Evolutionary conservation across 257 asterid genomes (phyloP).

Genomic region (Lithospermum erythrorhizon): DNA sequence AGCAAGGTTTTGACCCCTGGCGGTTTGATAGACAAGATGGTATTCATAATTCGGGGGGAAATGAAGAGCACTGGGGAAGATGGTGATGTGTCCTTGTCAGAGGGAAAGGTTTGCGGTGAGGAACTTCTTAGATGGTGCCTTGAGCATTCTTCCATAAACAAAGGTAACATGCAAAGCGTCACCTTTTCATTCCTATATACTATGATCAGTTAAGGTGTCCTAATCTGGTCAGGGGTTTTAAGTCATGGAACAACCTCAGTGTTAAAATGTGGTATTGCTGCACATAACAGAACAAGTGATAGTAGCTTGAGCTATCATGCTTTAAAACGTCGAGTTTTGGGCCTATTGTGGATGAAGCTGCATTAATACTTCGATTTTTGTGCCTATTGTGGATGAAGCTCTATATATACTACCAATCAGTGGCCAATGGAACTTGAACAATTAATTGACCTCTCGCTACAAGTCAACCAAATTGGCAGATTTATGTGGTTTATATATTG

Average conservation of each 20-base stretch:
- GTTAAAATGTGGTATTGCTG: too few species aligned
- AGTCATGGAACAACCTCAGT: too few species aligned
- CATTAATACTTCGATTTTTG: neutral
- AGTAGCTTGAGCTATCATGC: too few species aligned
- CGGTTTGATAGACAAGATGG: constrained; percentile 83
- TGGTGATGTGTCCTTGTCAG: constrained; percentile 37
- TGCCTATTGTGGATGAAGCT: too few species aligned
- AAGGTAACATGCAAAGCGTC: constrained; percentile 30
- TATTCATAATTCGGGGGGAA: constrained; percentile 77
- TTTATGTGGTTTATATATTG: neutral
- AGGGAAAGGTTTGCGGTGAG: constrained; percentile 89
- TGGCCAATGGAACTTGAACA: neutral
- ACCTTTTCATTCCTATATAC: neutral
- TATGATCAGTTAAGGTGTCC: too few species aligned
- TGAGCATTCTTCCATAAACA: constrained; percentile 73
- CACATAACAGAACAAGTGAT: too few species aligned
- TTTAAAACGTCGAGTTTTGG: too few species aligned
- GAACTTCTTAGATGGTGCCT: constrained; percentile 96
- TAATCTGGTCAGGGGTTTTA: too few species aligned
- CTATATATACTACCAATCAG: neutral
- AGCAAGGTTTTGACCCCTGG: constrained; percentile 52
- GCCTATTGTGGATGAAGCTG: neutral
- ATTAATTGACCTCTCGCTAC: neutral
- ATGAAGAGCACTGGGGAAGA: constrained; percentile 78
- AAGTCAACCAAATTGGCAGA: neutral